Conservation (phyloP, 2,329 filamentous ascomycete genomes). For the Erysiphe pulchra region DNA sequence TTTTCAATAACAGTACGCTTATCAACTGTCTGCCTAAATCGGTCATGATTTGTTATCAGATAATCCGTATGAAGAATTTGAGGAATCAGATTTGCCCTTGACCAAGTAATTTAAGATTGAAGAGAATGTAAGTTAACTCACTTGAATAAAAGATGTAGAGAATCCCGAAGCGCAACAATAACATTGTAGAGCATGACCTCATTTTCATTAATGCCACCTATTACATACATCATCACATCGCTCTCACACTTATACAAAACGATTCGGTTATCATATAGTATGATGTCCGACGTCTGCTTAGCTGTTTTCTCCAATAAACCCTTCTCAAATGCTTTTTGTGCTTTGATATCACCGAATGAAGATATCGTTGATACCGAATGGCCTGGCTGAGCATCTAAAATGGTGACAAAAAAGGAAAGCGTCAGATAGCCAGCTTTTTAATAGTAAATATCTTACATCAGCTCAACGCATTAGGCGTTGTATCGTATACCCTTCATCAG, state of each 20-base stretch:
- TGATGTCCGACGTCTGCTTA: slow-evolving; percentile 87
- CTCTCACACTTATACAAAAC: slow-evolving; percentile 96
- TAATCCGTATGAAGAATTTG: not conserved
- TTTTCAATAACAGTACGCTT: slow-evolving; percentile 97
- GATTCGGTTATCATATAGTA: slow-evolving; percentile 88
- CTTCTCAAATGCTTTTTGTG: slow-evolving; percentile 93
- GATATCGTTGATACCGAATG: too few species aligned
- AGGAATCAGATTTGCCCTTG: not conserved
- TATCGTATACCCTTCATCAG: too few species aligned
- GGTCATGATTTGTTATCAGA: not conserved
- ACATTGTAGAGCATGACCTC: slow-evolving; percentile 93
- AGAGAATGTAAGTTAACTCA: slow-evolving; percentile 18
- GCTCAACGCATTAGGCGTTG: too few species aligned
- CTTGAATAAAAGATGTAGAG: slow-evolving; percentile 80
- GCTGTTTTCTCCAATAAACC: slow-evolving; percentile 84
- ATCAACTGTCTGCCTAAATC: slow-evolving; percentile 64
- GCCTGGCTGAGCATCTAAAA: too few species aligned
- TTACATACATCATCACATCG: slow-evolving; percentile 88
- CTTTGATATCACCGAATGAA: slow-evolving; percentile 57
- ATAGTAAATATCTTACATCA: too few species aligned
- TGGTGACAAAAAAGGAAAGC: too few species aligned
- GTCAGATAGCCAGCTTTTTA: too few species aligned
- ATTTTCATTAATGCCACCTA: slow-evolving; percentile 80
- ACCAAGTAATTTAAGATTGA: not conserved
- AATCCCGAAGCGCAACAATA: slow-evolving; percentile 70